A percentile compares a stretch with the other conserved stretches of the same genome.
These are phyloP conservation scores for Solanum hybrid DNA, from an alignment of 305 asterid species.

Conservation along the genomic window DNA sequence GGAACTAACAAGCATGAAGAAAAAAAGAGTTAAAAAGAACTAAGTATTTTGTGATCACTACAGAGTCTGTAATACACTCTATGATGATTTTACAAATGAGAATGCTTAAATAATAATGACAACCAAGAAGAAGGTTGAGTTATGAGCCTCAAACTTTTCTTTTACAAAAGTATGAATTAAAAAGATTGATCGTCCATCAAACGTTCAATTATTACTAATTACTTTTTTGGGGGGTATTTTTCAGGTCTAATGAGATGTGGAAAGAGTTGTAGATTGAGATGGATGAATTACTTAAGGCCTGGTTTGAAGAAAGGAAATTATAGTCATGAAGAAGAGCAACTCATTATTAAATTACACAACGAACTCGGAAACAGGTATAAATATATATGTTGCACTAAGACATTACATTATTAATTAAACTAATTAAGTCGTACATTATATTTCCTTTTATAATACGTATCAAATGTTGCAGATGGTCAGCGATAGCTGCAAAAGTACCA, in stretches of 20 bases:
- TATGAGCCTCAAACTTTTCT: neutral
- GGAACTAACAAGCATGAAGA: neutral
- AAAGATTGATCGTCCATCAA: neutral
- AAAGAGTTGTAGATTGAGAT: slow-evolving; percentile 50
- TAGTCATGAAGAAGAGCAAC: slow-evolving; percentile 30
- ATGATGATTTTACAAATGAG: too few relatives aligned
- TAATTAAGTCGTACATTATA: neutral
- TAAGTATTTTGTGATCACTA: neutral
- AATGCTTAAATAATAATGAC: too few relatives aligned
- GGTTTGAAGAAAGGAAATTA: slow-evolving; percentile 32
- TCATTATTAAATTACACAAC: neutral
- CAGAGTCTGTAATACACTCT: too few relatives aligned
- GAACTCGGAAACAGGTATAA: slow-evolving; percentile 27
- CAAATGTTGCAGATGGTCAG: slow-evolving; percentile 41
- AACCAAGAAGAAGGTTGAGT: neutral
- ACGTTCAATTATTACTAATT: neutral
- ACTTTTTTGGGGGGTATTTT: neutral
- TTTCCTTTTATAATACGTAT: neutral
- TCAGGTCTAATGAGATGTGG: slow-evolving; percentile 41
- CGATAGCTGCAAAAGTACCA: slow-evolving; percentile 30
- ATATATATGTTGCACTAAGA: neutral
- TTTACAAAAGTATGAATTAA: too few relatives aligned
- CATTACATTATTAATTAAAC: neutral
- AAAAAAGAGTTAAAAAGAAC: neutral
- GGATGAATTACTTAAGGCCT: slow-evolving; percentile 45